Conservation (phyloP, 768 basidiomycete species). For the Gloeopeniophorella convolvens region DNA sequence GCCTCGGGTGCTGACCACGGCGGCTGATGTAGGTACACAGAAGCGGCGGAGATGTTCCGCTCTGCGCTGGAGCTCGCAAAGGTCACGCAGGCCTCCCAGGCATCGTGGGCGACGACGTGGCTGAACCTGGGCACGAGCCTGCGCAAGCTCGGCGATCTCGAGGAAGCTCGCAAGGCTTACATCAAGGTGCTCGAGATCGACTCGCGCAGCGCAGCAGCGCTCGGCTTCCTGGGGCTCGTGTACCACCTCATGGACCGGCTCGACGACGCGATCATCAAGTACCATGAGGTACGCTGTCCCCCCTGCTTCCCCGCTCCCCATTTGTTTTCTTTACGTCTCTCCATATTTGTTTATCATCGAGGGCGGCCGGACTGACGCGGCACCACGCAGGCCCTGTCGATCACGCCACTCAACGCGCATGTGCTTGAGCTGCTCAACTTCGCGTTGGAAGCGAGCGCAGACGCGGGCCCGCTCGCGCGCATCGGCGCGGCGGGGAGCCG, state of each 20-base stretch:
- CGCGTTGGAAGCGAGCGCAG: conserved; percentile 48
- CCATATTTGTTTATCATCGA: background rate
- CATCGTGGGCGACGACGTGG: conserved; percentile 84
- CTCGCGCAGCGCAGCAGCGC: conserved; percentile 72
- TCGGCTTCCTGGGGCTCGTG: conserved; percentile 87
- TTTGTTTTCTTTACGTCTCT: background rate
- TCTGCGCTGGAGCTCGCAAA: conserved; percentile 75
- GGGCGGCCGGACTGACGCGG: conserved; percentile 7
- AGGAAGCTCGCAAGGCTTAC: conserved; percentile 70
- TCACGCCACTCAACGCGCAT: conserved; percentile 79
- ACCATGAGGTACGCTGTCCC: conserved; percentile 69
- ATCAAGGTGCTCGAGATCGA: conserved; percentile 80
- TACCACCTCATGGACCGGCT: conserved; percentile 67
- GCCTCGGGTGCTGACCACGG: background rate
- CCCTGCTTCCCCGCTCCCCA: background rate
- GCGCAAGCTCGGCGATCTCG: conserved; percentile 56
- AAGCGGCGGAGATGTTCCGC: conserved; percentile 65
- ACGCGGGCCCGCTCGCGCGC: conserved; percentile 10
- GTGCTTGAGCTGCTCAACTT: conserved; percentile 76
- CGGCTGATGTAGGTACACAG: conserved; percentile 50
- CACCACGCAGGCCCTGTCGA: conserved; percentile 49
- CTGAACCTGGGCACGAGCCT: conserved; percentile 89
- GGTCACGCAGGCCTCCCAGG: conserved; percentile 78
- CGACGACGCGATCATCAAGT: conserved; percentile 80
- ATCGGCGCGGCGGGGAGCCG: background rate